phyloP scores from a whole-genome alignment of 116 monocot species.

The Papilionanthe hybrid region DNA sequence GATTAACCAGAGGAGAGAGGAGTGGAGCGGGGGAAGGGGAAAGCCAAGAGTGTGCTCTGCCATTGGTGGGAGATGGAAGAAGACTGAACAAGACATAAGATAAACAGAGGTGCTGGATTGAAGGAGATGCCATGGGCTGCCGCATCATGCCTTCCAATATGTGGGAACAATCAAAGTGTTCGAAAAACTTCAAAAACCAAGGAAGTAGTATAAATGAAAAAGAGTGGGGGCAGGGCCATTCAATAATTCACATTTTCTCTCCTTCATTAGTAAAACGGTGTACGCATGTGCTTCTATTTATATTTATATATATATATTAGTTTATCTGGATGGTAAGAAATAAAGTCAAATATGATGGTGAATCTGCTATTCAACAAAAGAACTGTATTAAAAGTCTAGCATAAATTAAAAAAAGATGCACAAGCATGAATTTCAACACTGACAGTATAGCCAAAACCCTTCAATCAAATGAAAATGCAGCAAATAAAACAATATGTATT shows the following conservation, averaged over 20 bases:
- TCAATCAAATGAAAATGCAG: too few species aligned
- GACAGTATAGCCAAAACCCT: too few species aligned
- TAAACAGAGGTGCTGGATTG: background rate
- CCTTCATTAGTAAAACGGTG: too few species aligned
- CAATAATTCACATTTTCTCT: background rate
- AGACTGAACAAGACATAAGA: conserved; percentile 11
- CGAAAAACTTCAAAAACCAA: background rate
- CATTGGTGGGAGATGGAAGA: conserved; percentile 15
- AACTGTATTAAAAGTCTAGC: too few species aligned
- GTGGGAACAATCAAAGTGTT: background rate
- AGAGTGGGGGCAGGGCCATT: background rate
- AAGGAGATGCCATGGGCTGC: conserved; percentile 5
- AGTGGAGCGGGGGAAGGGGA: conserved; percentile 10
- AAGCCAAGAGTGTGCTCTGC: conserved; percentile 15
- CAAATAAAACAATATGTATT: too few species aligned
- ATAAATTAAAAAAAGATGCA: too few species aligned
- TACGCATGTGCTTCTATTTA: too few species aligned
- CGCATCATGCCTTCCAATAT: background rate
- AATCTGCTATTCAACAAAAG: too few species aligned
- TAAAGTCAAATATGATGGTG: too few species aligned
- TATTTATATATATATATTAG: too few species aligned
- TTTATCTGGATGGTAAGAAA: too few species aligned
- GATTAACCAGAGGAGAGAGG: background rate
- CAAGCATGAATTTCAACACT: too few species aligned
- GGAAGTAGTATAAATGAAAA: background rate